Evolutionary conservation across 163 green algal genomes (phyloP).

Genomic region (Scenedesmus sp.): DNA sequence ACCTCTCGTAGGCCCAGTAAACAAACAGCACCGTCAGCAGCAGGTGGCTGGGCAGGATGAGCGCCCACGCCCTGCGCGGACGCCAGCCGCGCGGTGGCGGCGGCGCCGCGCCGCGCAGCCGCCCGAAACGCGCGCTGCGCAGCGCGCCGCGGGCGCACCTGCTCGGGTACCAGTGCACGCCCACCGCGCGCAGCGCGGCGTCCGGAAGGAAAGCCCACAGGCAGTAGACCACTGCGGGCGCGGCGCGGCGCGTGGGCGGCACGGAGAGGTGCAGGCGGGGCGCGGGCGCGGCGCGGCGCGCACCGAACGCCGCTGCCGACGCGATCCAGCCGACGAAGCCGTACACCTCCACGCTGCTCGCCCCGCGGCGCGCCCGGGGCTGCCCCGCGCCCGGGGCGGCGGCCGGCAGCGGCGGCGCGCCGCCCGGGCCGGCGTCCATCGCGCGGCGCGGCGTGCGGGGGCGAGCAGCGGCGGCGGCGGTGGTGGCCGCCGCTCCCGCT

Average conservation of each 20-base stretch:
- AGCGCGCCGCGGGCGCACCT: conserved; percentile 33
- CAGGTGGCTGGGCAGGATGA: conserved; percentile 46
- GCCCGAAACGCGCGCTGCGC: too few species aligned
- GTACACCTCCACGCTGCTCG: conserved; percentile 68
- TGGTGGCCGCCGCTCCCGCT: too few species aligned
- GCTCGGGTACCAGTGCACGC: conserved; percentile 54
- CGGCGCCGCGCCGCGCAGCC: too few species aligned
- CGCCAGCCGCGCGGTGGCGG: too few species aligned
- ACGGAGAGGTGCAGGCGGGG: too few species aligned
- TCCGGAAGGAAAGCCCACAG: conserved; percentile 53
- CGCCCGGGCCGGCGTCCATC: too few species aligned
- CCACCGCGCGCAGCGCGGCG: conserved; percentile 20
- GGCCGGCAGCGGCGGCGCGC: too few species aligned
- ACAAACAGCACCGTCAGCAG: conserved; percentile 33
- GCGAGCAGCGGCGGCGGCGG: too few species aligned
- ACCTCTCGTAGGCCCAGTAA: conserved; percentile 60
- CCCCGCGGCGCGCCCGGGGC: too few species aligned
- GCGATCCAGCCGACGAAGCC: conserved; percentile 76
- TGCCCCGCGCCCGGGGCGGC: too few species aligned
- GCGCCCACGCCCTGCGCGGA: conserved; percentile 54
- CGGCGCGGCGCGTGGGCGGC: neutral
- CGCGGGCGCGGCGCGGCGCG: neutral
- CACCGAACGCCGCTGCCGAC: conserved; percentile 58
- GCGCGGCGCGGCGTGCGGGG: too few species aligned
- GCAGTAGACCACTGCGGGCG: conserved; percentile 35